Percentiles rank a stretch among this genome's conserved stretches.
These are phyloP conservation scores for Glycine soja DNA, from an alignment of 306 rosid genomes.

Conservation along the genomic window DNA sequence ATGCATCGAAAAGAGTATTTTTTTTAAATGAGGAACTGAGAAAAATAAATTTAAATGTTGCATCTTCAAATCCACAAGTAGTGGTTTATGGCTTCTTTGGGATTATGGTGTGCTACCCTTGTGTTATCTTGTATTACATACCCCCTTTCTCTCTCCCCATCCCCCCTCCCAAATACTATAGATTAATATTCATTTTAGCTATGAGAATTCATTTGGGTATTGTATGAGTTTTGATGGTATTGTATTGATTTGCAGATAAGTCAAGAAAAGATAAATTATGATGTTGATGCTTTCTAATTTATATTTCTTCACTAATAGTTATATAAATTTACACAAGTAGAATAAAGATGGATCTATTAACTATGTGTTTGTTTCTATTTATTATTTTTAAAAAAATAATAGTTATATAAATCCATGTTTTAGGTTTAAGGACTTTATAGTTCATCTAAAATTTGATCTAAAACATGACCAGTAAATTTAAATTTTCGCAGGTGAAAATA, in stretches of 20 bases:
- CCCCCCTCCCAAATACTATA: conserved; percentile 5
- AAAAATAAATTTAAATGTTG: too few relatives aligned
- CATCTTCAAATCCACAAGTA: conserved; percentile 43
- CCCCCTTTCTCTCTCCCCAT: neutral
- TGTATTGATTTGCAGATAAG: conserved; percentile 1
- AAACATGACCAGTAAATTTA: conserved; percentile 35
- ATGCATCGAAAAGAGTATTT: too few relatives aligned
- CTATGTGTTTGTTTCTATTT: too few relatives aligned
- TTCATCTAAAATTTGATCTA: conserved; percentile 22
- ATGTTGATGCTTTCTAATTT: neutral
- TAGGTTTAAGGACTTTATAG: conserved; percentile 19
- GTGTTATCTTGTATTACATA: conserved; percentile 29
- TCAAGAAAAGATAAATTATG: conserved; percentile 9
- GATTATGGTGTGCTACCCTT: conserved; percentile 27
- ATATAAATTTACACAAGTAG: too few relatives aligned
- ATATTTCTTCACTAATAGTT: neutral
- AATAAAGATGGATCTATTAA: too few relatives aligned
- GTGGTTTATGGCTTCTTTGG: conserved; percentile 41
- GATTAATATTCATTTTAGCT: conserved; percentile 7
- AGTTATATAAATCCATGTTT: conserved; percentile 32
- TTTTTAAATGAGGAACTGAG: too few relatives aligned
- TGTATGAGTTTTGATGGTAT: neutral
- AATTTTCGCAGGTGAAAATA: conserved; percentile 58
- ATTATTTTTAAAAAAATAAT: too few relatives aligned
- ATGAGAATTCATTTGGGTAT: conserved; percentile 9